Conservation (phyloP, 345 rosid species). For the Citrus sinensis region DVS_A1.0 CM039162.1:25358001-25358500, state of each 20-base stretch:
- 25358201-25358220: slow-evolving; percentile 4
- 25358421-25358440: slow-evolving; percentile 89
- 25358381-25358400: slow-evolving; percentile 98
- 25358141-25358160: not conserved
- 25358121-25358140: slow-evolving; percentile 65
- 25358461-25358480: not conserved
- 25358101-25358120: slow-evolving; percentile 76
- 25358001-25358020: slow-evolving; percentile 13
- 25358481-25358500: not conserved
- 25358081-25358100: slow-evolving; percentile 83
- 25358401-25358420: slow-evolving; percentile 76
- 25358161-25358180: slow-evolving; percentile 7
- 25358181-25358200: slow-evolving; percentile 7
- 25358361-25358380: slow-evolving; percentile 76
- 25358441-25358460: slow-evolving; percentile 6
- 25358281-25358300: slow-evolving; percentile 94
- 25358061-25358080: slow-evolving; percentile 90
- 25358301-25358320: slow-evolving; percentile 76
- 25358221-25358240: slow-evolving; percentile 12
- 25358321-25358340: slow-evolving; percentile 82
- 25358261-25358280: slow-evolving; percentile 95
- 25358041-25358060: slow-evolving; percentile 63
- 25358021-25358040: slow-evolving; percentile 71
- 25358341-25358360: slow-evolving; percentile 86
- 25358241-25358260: slow-evolving; percentile 51